Evolutionary conservation across 768 basidiomycete genomes (phyloP), one percentile per base, ranked within the genome.

Genomic region (Calvatia gigantea): DNA sequence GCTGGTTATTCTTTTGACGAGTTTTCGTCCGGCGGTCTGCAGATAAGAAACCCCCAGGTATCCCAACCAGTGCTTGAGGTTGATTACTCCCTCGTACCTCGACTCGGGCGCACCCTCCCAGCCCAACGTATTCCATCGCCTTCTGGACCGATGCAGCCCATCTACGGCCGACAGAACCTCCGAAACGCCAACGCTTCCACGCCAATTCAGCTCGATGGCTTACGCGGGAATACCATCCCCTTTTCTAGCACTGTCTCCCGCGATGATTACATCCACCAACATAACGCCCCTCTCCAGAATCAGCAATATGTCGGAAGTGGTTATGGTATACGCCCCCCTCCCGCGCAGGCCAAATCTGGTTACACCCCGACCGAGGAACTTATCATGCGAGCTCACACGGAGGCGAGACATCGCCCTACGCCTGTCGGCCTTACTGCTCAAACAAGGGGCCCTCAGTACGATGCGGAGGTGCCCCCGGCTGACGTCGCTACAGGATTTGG

Each of bases 291-390:
- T 37, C 17, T 52, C 17, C 54, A 46, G 45, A 39, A 33, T 55
- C 58, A 43, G 54, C 62, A 35, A 12, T 75, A 75, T 37, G 72
- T 76, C 5, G 68, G 70, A 14, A 47, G 49, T 32, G 46, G 49
- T 21, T 49, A 56, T 27, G 35, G 7, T 15, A 1, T n/a, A 6
- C 68, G 65, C n/a, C 52, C 64, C 27, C 58, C 62, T 2, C 64
- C 66, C 14, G 67, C 54, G 5, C 67, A 68, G 28, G 66, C 67
- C 23, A 53, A 65, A 28, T 74, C 79, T 1, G 87, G 87, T 1
- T 89, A 83, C 59, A 89, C 87, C 0, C 74, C 85, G 1, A 74
- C 86, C 0, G 87, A 89, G 64, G 82, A 86, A 66, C 78, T 81
- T 58, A 82, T 89, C 47, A 78, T 89, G 64, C 84, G 83, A 68